Percentiles rank a stretch among this genome's conserved stretches.
Evolutionary conservation across 2,329 filamentous ascomycete species (phyloP).

Genomic region (Phaeosphaeria sp.): DNA sequence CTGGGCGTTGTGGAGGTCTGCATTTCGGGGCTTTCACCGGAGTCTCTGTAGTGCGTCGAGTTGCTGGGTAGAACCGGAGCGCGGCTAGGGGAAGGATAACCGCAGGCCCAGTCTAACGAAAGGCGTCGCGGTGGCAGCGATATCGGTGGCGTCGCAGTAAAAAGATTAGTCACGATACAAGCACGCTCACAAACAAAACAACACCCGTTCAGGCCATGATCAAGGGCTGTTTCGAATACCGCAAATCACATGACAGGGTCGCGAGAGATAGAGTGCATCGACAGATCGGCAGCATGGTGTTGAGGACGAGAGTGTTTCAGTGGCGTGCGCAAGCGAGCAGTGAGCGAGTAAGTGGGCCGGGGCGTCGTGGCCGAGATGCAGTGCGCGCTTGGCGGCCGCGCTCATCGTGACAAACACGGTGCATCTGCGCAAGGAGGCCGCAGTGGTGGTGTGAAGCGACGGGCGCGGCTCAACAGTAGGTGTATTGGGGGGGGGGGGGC

Average conservation of each 20-base stretch:
- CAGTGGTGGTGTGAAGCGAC: neutral
- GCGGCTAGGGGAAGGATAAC: neutral
- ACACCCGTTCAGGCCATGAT: too few species aligned
- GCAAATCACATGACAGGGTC: constrained; percentile 3
- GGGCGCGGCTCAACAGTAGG: neutral
- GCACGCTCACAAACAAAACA: too few species aligned
- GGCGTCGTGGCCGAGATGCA: constrained; percentile 1
- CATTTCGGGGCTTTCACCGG: constrained; percentile 5
- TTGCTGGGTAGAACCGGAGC: constrained; percentile 8
- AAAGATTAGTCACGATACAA: neutral
- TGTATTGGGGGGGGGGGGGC: neutral
- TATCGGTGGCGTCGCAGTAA: neutral
- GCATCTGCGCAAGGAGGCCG: constrained; percentile 4
- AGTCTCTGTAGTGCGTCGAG: neutral
- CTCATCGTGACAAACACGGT: constrained; percentile 2
- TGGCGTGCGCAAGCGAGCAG: constrained; percentile 4
- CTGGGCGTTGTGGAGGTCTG: constrained; percentile 5
- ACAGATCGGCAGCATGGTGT: constrained; percentile 1
- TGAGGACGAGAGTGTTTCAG: constrained; percentile 1
- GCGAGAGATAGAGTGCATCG: neutral
- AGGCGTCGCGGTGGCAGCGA: neutral
- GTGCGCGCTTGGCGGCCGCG: constrained; percentile 2
- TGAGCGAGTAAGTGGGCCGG: neutral
- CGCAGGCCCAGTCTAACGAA: constrained; percentile 1
- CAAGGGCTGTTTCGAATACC: too few species aligned